These are phyloP conservation scores for Debaryomyces nepalensis DNA, from an alignment of 1,139 yeast species.

Conservation along the genomic window DNA sequence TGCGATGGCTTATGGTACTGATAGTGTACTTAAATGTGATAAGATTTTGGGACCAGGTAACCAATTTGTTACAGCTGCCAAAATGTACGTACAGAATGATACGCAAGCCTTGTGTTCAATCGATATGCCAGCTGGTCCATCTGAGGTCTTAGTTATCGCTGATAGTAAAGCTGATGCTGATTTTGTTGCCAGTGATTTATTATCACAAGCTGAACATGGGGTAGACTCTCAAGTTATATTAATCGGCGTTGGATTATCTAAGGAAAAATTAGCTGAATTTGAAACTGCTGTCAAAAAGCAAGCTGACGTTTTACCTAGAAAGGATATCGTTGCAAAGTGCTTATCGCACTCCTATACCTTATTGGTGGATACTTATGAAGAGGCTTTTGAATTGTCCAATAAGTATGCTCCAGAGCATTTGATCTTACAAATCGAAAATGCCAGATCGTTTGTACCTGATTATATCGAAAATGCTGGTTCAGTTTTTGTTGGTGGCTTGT, in stretches of 20 bases:
- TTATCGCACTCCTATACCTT: conserved; percentile 89
- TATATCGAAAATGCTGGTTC: conserved; percentile 92
- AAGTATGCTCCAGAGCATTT: conserved; percentile 97
- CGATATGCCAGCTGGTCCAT: conserved; percentile 99
- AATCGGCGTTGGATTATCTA: conserved; percentile 75
- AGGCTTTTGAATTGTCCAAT: conserved; percentile 68
- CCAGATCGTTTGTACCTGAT: conserved; percentile 67
- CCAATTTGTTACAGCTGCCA: conserved; percentile 98
- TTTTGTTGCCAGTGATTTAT: conserved; percentile 91
- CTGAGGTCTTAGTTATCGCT: conserved; percentile 93
- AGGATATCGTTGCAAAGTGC: conserved; percentile 88
- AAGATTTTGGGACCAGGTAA: conserved; percentile 98
- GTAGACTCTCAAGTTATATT: conserved; percentile 95
- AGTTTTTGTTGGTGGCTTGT: conserved; percentile 92
- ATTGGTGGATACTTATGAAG: conserved; percentile 16
- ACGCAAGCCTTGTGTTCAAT: conserved; percentile 93
- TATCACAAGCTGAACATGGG: conserved; percentile 99
- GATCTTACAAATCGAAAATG: conserved; percentile 84
- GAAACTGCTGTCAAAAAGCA: conserved; percentile 84
- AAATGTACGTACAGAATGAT: conserved; percentile 96
- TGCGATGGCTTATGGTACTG: conserved; percentile 98
- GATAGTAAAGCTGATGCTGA: conserved; percentile 88
- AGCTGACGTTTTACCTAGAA: conserved; percentile 88
- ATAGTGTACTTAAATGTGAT: conserved; percentile 88
- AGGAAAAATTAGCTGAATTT: conserved; percentile 63